Conservation (phyloP, 169 alveolate genomes). For the Plasmodium relictum region DNA sequence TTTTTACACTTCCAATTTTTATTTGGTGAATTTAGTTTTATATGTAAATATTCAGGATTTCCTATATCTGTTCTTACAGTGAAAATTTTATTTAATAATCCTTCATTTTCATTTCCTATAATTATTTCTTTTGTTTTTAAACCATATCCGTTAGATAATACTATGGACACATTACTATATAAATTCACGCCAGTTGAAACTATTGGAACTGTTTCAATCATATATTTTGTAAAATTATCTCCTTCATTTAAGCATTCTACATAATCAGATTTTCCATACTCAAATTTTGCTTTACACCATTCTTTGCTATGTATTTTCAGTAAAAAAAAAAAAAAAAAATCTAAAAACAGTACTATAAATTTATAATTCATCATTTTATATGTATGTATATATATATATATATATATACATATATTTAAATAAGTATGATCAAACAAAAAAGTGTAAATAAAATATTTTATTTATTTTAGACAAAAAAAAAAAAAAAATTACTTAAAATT, state of each 20-base stretch:
- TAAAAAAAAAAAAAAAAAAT: constrained; percentile 9
- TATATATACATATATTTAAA: not conserved
- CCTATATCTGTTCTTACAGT: constrained; percentile 75
- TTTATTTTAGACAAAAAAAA: too few species aligned
- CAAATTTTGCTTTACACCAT: constrained; percentile 92
- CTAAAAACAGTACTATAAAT: not conserved
- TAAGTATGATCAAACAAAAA: too few species aligned
- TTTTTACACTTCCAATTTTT: constrained; percentile 92
- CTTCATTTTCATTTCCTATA: constrained; percentile 87
- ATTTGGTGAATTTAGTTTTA: constrained; percentile 85
- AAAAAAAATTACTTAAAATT: too few species aligned
- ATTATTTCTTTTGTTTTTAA: constrained; percentile 87
- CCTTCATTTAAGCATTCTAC: constrained; percentile 92
- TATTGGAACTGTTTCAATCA: constrained; percentile 88
- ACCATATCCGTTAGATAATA: constrained; percentile 83
- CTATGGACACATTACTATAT: constrained; percentile 83
- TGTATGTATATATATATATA: not conserved
- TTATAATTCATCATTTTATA: constrained; percentile 18
- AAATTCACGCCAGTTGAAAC: constrained; percentile 85
- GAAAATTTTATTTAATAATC: constrained; percentile 81
- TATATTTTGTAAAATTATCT: constrained; percentile 87
- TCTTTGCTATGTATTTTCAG: constrained; percentile 77
- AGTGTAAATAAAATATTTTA: too few species aligned
- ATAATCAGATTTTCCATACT: constrained; percentile 88
- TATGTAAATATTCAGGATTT: constrained; percentile 56